Evolutionary conservation across 2,329 filamentous ascomycete genomes (phyloP).

Genomic region (Aspergillus amoenus): DNA sequence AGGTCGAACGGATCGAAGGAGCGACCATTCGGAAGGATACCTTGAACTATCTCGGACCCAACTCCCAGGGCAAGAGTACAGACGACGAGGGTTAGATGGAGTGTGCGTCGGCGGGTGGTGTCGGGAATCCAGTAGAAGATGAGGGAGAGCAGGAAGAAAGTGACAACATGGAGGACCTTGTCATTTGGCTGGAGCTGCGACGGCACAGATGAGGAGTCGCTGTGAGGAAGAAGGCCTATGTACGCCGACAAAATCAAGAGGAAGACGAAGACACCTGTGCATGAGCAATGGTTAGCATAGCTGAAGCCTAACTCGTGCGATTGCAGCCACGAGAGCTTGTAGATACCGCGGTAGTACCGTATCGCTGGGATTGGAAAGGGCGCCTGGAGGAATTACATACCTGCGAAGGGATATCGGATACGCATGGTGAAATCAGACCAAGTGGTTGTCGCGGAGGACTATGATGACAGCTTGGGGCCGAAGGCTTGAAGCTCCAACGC

Average conservation of each 20-base stretch:
- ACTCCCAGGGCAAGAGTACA: slow-evolving; percentile 65
- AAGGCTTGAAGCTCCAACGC: neutral
- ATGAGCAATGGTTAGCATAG: slow-evolving; percentile 4
- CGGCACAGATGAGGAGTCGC: slow-evolving; percentile 36
- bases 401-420: slow-evolving; percentile 84
- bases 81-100: slow-evolving; percentile 78
- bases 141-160: slow-evolving; percentile 83
- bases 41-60: slow-evolving; percentile 59
- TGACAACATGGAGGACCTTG: slow-evolving; percentile 82
- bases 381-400: slow-evolving; percentile 48
- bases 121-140: slow-evolving; percentile 97
- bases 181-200: slow-evolving; percentile 69
- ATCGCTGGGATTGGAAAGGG: neutral
- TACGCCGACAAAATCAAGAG: slow-evolving; percentile 76
- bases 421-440: slow-evolving; percentile 59
- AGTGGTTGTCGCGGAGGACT: neutral
- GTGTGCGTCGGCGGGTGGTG: slow-evolving; percentile 77
- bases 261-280: slow-evolving; percentile 61
- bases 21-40: slow-evolving; percentile 69
- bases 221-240: slow-evolving; percentile 67
- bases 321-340: neutral
- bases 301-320: neutral
- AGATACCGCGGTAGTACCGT: neutral
- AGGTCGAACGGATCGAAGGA: slow-evolving; percentile 80
- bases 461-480: slow-evolving; percentile 9